Conservation (phyloP, 352 stramenopile genomes). For the Elongisporangium prolatum region DNA sequence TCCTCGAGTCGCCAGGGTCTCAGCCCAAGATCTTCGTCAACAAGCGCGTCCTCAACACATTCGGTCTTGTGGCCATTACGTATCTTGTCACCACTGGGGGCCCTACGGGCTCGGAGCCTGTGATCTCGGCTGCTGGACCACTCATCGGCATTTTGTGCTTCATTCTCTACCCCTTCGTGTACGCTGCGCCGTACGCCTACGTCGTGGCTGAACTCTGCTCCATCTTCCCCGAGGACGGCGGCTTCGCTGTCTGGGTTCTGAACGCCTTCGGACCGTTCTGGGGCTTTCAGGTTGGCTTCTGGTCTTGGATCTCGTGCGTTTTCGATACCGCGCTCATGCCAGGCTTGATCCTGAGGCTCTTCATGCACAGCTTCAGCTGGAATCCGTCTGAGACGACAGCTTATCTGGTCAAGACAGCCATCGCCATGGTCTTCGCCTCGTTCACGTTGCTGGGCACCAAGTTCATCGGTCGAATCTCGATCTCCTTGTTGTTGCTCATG, state of each 20-base stretch:
- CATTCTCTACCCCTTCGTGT: slow-evolving; percentile 72
- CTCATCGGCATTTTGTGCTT: slow-evolving; percentile 71
- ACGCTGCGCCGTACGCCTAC: slow-evolving; percentile 78
- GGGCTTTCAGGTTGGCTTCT: slow-evolving; percentile 58
- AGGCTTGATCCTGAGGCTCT: slow-evolving; percentile 18
- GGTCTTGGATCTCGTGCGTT: slow-evolving; percentile 65
- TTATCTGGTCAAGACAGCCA: slow-evolving; percentile 13
- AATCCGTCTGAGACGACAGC: background rate
- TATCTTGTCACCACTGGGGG: slow-evolving; percentile 16
- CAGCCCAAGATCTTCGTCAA: slow-evolving; percentile 5
- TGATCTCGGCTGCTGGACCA: slow-evolving; percentile 16
- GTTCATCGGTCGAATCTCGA: slow-evolving; percentile 49
- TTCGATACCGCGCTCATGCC: slow-evolving; percentile 54
- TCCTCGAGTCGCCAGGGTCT: slow-evolving; percentile 6
- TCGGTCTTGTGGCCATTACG: slow-evolving; percentile 16
- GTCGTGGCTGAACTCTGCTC: slow-evolving; percentile 86
- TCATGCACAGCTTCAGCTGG: background rate
- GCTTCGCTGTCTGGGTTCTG: slow-evolving; percentile 81
- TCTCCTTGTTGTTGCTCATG: slow-evolving; percentile 63
- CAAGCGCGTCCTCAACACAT: slow-evolving; percentile 16
- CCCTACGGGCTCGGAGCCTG: slow-evolving; percentile 13
- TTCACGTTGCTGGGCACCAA: slow-evolving; percentile 33
- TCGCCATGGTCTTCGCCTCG: slow-evolving; percentile 22
- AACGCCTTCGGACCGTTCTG: slow-evolving; percentile 80
- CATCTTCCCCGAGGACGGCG: slow-evolving; percentile 70